Conservation (phyloP, 176 grass and related monocot genomes). For the Carex littledalei region DNA sequence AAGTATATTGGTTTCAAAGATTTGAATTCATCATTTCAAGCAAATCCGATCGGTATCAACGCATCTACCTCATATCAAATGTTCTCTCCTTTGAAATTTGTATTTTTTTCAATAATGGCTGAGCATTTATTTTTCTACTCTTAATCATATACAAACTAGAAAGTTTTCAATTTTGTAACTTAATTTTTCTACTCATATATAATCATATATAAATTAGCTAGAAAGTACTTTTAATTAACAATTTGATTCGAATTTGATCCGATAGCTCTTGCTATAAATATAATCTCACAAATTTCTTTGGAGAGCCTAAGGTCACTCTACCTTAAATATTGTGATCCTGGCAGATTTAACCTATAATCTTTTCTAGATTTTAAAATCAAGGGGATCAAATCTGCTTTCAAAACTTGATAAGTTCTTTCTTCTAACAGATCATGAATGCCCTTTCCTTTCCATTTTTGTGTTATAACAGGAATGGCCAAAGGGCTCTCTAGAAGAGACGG, state of each 20-base stretch:
- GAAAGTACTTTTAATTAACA: neutral
- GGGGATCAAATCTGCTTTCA: no score
- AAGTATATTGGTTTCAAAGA: no score
- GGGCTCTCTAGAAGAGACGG: conserved; percentile 73
- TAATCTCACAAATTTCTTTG: neutral
- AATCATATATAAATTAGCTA: neutral
- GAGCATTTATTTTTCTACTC: neutral
- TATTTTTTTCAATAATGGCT: neutral
- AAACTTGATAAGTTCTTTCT: neutral
- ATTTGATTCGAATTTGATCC: neutral
- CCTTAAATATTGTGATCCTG: neutral
- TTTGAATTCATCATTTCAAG: no score
- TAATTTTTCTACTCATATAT: no score
- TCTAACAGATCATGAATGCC: neutral
- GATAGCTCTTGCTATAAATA: neutral
- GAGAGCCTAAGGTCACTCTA: neutral
- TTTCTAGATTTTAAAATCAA: neutral
- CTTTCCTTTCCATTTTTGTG: neutral
- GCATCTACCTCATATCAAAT: neutral
- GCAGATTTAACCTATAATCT: neutral
- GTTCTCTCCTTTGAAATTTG: neutral
- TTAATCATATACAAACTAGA: neutral
- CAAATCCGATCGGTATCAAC: neutral
- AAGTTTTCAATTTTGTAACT: neutral
- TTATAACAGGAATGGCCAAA: conserved; percentile 56